These are phyloP conservation scores for Phytophthora capsici DNA, from an alignment of 352 stramenopile species.

Conservation along the genomic window DNA sequence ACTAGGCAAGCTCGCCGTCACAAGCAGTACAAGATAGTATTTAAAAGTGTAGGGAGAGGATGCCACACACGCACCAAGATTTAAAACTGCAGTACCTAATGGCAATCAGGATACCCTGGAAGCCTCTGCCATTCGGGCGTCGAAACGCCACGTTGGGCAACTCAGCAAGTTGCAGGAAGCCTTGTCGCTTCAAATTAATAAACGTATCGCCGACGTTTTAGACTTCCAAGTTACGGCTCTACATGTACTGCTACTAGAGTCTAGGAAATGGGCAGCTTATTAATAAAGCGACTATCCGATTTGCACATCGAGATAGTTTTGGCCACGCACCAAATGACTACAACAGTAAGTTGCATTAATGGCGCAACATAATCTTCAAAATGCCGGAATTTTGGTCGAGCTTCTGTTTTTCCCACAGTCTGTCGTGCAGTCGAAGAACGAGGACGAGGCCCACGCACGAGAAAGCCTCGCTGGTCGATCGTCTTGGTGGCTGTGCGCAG, in stretches of 20 bases:
- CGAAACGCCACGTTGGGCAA: slow-evolving; percentile 1
- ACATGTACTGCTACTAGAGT: too few relatives aligned
- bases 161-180: slow-evolving; percentile 4
- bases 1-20: slow-evolving; percentile 5
- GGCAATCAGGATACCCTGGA: background rate
- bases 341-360: background rate
- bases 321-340: background rate
- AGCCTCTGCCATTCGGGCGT: background rate
- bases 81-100: slow-evolving; percentile 24
- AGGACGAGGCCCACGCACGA: slow-evolving; percentile 30
- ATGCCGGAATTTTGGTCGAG: slow-evolving; percentile 10
- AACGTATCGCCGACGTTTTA: background rate
- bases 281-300: background rate
- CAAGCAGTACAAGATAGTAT: slow-evolving; percentile 37
- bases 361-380: slow-evolving; percentile 11
- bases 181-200: slow-evolving; percentile 1
- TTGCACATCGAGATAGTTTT: too few relatives aligned
- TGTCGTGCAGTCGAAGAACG: slow-evolving; percentile 36
- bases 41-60: slow-evolving; percentile 32
- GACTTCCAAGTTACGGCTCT: too few relatives aligned
- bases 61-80: slow-evolving; percentile 11
- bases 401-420: slow-evolving; percentile 45
- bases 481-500: slow-evolving; percentile 26
- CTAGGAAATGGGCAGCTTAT: too few relatives aligned
- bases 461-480: slow-evolving; percentile 27